Conservation (phyloP, 139 green algal genomes). For the Coelastrella sp. region DNA sequence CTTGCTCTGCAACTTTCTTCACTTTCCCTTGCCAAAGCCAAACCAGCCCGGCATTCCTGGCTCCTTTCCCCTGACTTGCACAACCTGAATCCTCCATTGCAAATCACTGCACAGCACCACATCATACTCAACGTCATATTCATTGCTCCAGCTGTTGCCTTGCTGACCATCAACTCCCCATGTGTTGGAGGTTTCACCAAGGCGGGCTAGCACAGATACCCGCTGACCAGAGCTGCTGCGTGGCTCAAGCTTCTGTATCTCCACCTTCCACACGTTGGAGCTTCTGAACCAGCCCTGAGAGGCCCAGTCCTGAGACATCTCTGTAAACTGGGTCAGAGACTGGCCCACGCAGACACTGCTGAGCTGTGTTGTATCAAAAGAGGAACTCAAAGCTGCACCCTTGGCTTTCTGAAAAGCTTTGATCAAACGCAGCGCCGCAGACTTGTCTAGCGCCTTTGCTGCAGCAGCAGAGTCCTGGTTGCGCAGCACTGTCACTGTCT, state of each 20-base stretch:
- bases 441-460: not conserved
- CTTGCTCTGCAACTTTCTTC: not conserved
- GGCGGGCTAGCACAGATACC: not conserved
- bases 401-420: slow-evolving; percentile 32
- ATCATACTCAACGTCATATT: slow-evolving; percentile 48
- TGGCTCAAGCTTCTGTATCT: slow-evolving; percentile 9
- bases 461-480: not conserved
- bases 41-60: slow-evolving; percentile 1
- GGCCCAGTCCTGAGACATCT: slow-evolving; percentile 10
- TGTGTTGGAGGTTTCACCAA: slow-evolving; percentile 17
- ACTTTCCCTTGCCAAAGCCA: slow-evolving; percentile 15
- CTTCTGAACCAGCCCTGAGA: slow-evolving; percentile 46
- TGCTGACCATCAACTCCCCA: slow-evolving; percentile 44
- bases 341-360: slow-evolving; percentile 4
- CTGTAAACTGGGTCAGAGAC: not conserved
- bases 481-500: not conserved
- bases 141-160: slow-evolving; percentile 40
- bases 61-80: slow-evolving; percentile 38
- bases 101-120: slow-evolving; percentile 39
- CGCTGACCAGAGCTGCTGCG: slow-evolving; percentile 29
- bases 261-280: slow-evolving; percentile 37
- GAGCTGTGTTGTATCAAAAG: slow-evolving; percentile 37
- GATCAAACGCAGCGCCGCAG: not conserved
- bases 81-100: slow-evolving; percentile 26
- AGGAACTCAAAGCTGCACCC: slow-evolving; percentile 26